Evolutionary conservation across 2,329 filamentous ascomycete genomes (phyloP).

Genomic region (Fusarium sp.): DNA sequence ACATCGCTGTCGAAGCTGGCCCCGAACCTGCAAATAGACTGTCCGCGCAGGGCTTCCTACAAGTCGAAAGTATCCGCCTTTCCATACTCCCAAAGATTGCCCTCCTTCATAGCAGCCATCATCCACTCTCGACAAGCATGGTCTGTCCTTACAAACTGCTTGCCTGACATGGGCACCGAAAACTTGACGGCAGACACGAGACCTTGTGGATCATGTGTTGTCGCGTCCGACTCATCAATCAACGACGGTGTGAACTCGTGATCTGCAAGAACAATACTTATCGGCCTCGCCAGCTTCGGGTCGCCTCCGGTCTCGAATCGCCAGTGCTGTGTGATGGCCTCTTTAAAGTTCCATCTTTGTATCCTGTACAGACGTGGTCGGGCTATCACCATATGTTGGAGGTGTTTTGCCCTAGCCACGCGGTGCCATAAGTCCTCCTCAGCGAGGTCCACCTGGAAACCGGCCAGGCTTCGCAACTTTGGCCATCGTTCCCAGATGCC

Average conservation of each 20-base stretch:
- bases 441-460: constrained; percentile 23
- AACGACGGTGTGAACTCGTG: constrained; percentile 24
- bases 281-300: constrained; percentile 20
- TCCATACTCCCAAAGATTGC: constrained; percentile 12
- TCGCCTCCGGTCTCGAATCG: constrained; percentile 19
- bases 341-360: constrained; percentile 27
- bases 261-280: constrained; percentile 21
- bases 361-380: constrained; percentile 15
- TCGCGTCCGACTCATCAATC: not conserved
- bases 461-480: constrained; percentile 16
- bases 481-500: constrained; percentile 19
- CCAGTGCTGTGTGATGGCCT: constrained; percentile 16
- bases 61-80: not conserved
- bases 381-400: constrained; percentile 13
- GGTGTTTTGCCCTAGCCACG: constrained; percentile 4
- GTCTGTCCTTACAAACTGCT: constrained; percentile 9
- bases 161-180: constrained; percentile 10
- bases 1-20: not conserved
- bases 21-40: too few species aligned
- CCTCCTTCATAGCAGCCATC: constrained; percentile 16
- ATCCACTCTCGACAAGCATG: constrained; percentile 29
- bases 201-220: constrained; percentile 6
- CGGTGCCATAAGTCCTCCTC: constrained; percentile 27
- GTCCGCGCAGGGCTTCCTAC: not conserved
- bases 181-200: constrained; percentile 7